Percentiles rank a stretch among this genome's conserved stretches.
Conservation (phyloP, 129 eudicot species). For the Lactuca sativa region DNA sequence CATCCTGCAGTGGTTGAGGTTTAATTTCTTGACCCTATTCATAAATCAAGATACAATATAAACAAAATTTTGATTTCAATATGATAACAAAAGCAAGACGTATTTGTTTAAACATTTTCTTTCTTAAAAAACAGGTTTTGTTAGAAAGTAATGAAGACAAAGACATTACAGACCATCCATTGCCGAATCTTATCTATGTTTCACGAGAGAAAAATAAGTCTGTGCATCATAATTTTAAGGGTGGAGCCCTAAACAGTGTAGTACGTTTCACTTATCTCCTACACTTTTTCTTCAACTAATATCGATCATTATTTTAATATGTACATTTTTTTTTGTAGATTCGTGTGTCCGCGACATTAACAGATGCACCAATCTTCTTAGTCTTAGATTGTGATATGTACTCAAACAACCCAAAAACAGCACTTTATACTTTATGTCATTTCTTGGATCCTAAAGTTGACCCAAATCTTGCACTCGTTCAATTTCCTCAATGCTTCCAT, state of each 20-base stretch:
- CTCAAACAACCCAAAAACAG: slow-evolving; percentile 66
- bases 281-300: neutral
- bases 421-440: slow-evolving; percentile 47
- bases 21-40: neutral
- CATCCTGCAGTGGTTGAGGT: slow-evolving; percentile 67
- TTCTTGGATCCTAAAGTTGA: slow-evolving; percentile 32
- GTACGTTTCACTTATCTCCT: neutral
- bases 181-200: slow-evolving; percentile 64
- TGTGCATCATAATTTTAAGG: slow-evolving; percentile 50
- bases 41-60: neutral
- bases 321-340: slow-evolving; percentile 38
- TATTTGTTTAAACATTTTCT: no score
- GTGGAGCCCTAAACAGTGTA: neutral
- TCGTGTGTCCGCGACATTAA: slow-evolving; percentile 62
- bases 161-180: slow-evolving; percentile 28
- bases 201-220: slow-evolving; percentile 46
- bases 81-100: neutral
- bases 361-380: slow-evolving; percentile 66
- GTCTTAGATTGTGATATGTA: slow-evolving; percentile 71
- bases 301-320: no score
- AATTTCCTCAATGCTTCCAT: slow-evolving; percentile 63
- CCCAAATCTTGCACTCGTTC: slow-evolving; percentile 55
- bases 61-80: neutral
- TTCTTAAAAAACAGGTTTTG: slow-evolving; percentile 36
- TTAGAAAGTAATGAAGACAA: slow-evolving; percentile 33